These are phyloP conservation scores for Themeda triandra DNA, from an alignment of 176 grass and related monocot species.

Conservation along the genomic window DNA sequence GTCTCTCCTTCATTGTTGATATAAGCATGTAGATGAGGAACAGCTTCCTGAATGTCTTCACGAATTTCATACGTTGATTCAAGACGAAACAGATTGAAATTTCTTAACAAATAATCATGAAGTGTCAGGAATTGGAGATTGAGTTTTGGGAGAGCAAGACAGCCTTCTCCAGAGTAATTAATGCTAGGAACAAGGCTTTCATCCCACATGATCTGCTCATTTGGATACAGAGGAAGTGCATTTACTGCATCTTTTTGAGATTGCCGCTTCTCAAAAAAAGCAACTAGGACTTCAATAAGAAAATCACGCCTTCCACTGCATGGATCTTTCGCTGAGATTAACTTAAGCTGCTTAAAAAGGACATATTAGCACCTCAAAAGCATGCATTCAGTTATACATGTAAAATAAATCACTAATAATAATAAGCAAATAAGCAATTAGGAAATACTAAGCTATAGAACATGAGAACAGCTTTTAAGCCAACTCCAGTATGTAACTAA, in stretches of 20 bases:
- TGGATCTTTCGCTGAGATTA: constrained; percentile 83
- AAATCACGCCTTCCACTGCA: constrained; percentile 82
- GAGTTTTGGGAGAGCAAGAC: constrained; percentile 94
- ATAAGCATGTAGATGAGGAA: constrained; percentile 93
- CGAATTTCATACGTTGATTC: constrained; percentile 99
- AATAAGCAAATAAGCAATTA: not conserved
- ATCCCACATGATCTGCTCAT: constrained; percentile 99
- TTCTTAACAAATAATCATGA: constrained; percentile 96
- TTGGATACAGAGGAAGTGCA: constrained; percentile 93
- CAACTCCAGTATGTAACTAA: not conserved
- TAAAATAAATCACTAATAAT: constrained; percentile 25
- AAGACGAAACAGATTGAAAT: constrained; percentile 98
- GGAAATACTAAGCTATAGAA: constrained; percentile 20
- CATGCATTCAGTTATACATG: not conserved
- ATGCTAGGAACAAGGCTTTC: constrained; percentile 99
- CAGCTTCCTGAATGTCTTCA: constrained; percentile 95
- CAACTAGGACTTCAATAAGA: constrained; percentile 86
- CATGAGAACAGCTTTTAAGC: not conserved
- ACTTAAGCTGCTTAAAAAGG: constrained; percentile 75
- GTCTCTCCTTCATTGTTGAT: constrained; percentile 97
- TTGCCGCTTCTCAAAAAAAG: constrained; percentile 92
- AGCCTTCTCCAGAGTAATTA: constrained; percentile 99
- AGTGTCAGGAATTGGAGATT: constrained; percentile 98
- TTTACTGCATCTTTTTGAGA: constrained; percentile 99
- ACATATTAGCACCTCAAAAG: constrained; percentile 39